Evolutionary conservation across 805 yeast species (phyloP).

Genomic region (Wickerhamomyces xylosicus): DNA sequence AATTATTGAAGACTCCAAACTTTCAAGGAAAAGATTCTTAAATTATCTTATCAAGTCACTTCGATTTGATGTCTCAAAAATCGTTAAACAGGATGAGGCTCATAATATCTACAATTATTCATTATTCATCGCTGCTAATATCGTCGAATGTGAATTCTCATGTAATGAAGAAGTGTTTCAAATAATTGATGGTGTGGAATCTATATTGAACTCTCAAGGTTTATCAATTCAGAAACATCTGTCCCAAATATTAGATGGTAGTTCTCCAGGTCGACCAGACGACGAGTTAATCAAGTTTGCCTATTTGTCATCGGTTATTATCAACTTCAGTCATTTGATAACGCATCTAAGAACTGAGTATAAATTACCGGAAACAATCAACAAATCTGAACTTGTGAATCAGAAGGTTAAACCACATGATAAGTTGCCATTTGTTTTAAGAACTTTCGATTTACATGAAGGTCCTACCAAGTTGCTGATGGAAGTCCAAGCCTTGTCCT

Average conservation of each 20-base stretch:
- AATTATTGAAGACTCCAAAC: slow-evolving; percentile 29
- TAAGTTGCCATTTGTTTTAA: neutral
- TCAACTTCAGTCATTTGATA: slow-evolving; percentile 1
- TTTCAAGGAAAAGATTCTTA: slow-evolving; percentile 32
- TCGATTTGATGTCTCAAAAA: slow-evolving; percentile 18
- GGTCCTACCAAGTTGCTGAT: neutral
- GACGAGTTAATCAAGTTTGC: slow-evolving; percentile 2
- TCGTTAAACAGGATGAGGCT: slow-evolving; percentile 12
- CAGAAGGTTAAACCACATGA: slow-evolving; percentile 5
- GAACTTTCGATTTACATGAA: neutral
- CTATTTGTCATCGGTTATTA: slow-evolving; percentile 3
- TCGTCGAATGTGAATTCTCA: slow-evolving; percentile 28
- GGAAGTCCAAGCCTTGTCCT: no score
- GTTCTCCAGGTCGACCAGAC: slow-evolving; percentile 2
- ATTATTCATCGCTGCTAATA: slow-evolving; percentile 27
- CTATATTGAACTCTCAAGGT: slow-evolving; percentile 5
- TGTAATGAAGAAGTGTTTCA: slow-evolving; percentile 42
- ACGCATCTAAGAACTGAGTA: slow-evolving; percentile 5
- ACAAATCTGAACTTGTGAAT: slow-evolving; percentile 4
- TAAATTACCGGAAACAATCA: slow-evolving; percentile 4
- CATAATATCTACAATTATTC: slow-evolving; percentile 19
- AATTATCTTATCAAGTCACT: slow-evolving; percentile 23
- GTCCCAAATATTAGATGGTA: neutral
- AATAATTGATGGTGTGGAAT: slow-evolving; percentile 33
- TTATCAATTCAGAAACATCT: slow-evolving; percentile 1